phyloP scores from a whole-genome alignment of 1,284 basidiomycete genomes.

The Calocybe gambosa region DNA sequence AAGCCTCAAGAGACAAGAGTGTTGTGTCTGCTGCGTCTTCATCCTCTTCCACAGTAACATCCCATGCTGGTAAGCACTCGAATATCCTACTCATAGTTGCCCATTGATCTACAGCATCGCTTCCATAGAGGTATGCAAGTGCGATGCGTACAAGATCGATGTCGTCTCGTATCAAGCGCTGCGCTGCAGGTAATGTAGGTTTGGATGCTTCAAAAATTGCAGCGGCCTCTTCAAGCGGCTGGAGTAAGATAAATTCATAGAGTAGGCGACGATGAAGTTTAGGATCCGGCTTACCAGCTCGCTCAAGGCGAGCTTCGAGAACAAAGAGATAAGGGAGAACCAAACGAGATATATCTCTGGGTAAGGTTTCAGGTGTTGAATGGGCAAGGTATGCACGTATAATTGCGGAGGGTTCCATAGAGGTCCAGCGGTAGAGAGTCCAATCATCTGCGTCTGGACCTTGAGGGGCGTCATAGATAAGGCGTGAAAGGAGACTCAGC shows the following conservation, averaged over 20 bases:
- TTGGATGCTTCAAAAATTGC: slow-evolving; percentile 87
- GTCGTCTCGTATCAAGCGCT: slow-evolving; percentile 76
- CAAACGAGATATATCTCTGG: slow-evolving; percentile 65
- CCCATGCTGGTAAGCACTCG: slow-evolving; percentile 91
- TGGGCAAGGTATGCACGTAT: slow-evolving; percentile 71
- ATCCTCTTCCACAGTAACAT: slow-evolving; percentile 48
- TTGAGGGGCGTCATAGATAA: slow-evolving; percentile 76
- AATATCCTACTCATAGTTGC: slow-evolving; percentile 84
- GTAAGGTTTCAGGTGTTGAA: slow-evolving; percentile 62
- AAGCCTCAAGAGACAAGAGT: slow-evolving; percentile 70
- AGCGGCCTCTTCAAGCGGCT: slow-evolving; percentile 61
- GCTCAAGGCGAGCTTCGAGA: slow-evolving; percentile 79
- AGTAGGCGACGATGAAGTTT: slow-evolving; percentile 57
- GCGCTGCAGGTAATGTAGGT: slow-evolving; percentile 65
- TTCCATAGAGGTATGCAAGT: slow-evolving; percentile 86
- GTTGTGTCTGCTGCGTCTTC: slow-evolving; percentile 76
- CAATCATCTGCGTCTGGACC: slow-evolving; percentile 47
- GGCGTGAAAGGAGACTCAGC: slow-evolving; percentile 74
- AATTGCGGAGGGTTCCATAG: slow-evolving; percentile 58
- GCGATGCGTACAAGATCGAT: slow-evolving; percentile 81
- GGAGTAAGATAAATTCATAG: slow-evolving; percentile 69
- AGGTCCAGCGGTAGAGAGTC: slow-evolving; percentile 69
- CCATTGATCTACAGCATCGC: slow-evolving; percentile 66
- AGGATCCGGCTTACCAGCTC: slow-evolving; percentile 65
- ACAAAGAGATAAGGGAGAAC: slow-evolving; percentile 90